These are phyloP conservation scores for Hypoxylon lienhwacheense DNA, from an alignment of 495 filamentous ascomycete species.

Conservation along the genomic window DNA sequence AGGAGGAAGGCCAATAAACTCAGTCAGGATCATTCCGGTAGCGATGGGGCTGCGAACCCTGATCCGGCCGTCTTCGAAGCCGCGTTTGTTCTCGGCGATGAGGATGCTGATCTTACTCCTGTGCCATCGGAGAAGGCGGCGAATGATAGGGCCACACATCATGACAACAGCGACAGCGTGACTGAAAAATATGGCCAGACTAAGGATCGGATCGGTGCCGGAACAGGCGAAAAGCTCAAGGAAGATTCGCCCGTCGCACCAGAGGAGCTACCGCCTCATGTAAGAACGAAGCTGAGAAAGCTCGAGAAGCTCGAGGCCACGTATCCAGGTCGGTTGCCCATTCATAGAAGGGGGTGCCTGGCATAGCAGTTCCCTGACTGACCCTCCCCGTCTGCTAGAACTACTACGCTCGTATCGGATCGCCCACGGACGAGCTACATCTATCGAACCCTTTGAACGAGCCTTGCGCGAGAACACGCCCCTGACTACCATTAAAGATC, in stretches of 20 bases:
- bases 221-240: slow-evolving; percentile 12
- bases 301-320: slow-evolving; percentile 83
- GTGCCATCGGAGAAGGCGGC: slow-evolving; percentile 32
- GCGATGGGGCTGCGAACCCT: slow-evolving; percentile 55
- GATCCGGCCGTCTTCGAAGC: slow-evolving; percentile 85
- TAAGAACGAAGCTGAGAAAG: slow-evolving; percentile 70
- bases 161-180: slow-evolving; percentile 32
- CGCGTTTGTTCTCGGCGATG: slow-evolving; percentile 77
- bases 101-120: slow-evolving; percentile 63
- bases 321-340: slow-evolving; percentile 67
- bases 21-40: slow-evolving; percentile 44
- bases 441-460: slow-evolving; percentile 92
- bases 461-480: slow-evolving; percentile 89
- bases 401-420: slow-evolving; percentile 87
- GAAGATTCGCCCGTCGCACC: slow-evolving; percentile 32
- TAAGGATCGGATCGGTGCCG: slow-evolving; percentile 18
- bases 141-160: slow-evolving; percentile 36
- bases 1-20: slow-evolving; percentile 52
- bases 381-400: slow-evolving; percentile 53
- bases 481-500: slow-evolving; percentile 82
- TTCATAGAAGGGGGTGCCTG: slow-evolving; percentile 18
- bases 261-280: slow-evolving; percentile 71
- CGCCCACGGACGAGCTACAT: slow-evolving; percentile 78
- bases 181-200: slow-evolving; percentile 38
- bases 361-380: not conserved